Evolutionary conservation across 2,329 filamentous ascomycete genomes (phyloP), one percentile per base, ranked within the genome.

Genomic region (Neurospora crassa): DNA sequence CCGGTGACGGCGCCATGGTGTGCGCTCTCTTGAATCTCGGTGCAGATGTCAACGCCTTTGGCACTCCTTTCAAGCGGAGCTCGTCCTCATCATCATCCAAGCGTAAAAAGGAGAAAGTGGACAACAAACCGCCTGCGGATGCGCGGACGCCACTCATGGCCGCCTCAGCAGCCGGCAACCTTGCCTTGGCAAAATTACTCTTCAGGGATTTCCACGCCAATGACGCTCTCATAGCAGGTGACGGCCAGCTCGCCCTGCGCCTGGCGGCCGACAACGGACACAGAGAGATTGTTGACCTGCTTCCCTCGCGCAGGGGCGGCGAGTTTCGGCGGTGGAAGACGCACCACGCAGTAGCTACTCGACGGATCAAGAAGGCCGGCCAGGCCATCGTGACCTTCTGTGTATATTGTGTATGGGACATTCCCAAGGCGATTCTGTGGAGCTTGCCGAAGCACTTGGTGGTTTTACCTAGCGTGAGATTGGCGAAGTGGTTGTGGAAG

Each of bases 191-290:
- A 41, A 80, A 78, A 72, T 75, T 84, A 1, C 76, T 86, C 14
- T 76, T 82, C 67, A 78, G 82, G 20, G 79, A 81, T 14, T 80
- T 81, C 29, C 76, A 78, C 20, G 83, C 83, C 14, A 80, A 85
- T 73, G 83, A 85, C 74, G 75, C 78, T 1, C 69, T 83, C 5
- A 77, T 85, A 10, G 83, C 83, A 0, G 81, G 82, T 5, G 83
- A 85, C 69, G 84, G 83, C 0, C 80, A 83, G 69, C 78, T 82
- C 0, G 84, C 84, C 0, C 76, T 85, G 16, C 81, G 84, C 1
- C 79, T 86, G 0, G 84, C 84, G 0, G 82, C 82, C 0, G 71
- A 74, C 1, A 79, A 78, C 24, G 78, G 80, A 0, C 83, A 85
- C 70, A 76, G 79, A 18, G 83, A 84, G 8, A 77, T 85, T 3